Evolutionary conservation across 2,329 filamentous ascomycete species (phyloP), one percentile per base, ranked within the genome.

Genomic region (Monilinia polystroma): DNA sequence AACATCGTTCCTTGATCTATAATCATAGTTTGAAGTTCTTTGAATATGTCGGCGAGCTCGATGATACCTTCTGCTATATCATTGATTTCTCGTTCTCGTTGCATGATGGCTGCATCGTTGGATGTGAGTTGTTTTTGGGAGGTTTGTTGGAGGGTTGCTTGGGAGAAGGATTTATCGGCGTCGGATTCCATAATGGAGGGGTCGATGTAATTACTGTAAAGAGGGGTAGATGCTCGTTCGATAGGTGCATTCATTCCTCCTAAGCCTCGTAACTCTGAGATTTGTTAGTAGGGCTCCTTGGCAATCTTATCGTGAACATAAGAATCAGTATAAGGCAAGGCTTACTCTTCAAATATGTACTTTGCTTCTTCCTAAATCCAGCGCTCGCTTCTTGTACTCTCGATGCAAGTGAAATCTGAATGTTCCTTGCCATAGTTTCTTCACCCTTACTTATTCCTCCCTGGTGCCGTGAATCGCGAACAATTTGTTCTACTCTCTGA

Each of bases 51-150:
- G 4, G 94, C 92, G 10, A 99, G 82, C 76, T 98, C 94, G 75
- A 99, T 98, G 78, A 99, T 98, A 67, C 95, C 94, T 77, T 97
- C 93, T 2, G 95, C 95, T 70, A 99, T 99, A 73, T 97, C 93
- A 76, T 96, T 96, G 74, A 99, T 99, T 78, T 98, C 95, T 52
- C 91, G 89, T 79, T 99, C 95, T 70, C 95, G 91, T 77, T 98
- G 95, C 69, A 89, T 86, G 73, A 99, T 98, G 49, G 87, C 87
- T 3, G 88, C 83, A 76, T 98, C 94, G 75, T 96, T 93, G 67
- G 88, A 90, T 67, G 88, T 86, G 41, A 90, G 80, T 66, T 86
- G 84, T 71, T 85, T 85, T 74, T 87, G 85, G 65, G 72, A 72
- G 1, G 92, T 91, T 73, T 93, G 90, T 76, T 93, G 90, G 1